Evolutionary conservation across 306 rosid species (phyloP).

Genomic region (Pyrus betulifolia): DNA sequence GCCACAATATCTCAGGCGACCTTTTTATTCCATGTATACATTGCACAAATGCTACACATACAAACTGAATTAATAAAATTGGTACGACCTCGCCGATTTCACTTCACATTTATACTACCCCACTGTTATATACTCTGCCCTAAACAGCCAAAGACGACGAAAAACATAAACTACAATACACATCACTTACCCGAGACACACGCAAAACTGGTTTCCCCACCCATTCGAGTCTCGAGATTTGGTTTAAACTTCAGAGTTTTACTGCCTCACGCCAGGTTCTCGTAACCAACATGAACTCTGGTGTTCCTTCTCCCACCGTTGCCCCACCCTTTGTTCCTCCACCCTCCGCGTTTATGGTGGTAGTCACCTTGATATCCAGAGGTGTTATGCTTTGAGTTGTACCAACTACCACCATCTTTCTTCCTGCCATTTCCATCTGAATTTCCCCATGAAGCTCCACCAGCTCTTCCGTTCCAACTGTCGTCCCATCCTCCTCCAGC

Average conservation of each 20-base stretch:
- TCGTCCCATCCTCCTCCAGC: constrained; percentile 23
- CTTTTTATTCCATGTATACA: not conserved
- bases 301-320: constrained; percentile 39
- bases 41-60: not conserved
- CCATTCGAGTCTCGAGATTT: constrained; percentile 14
- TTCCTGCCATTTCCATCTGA: constrained; percentile 25
- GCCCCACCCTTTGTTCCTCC: constrained; percentile 47
- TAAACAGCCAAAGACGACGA: not conserved
- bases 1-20: not conserved
- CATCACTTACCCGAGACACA: not conserved
- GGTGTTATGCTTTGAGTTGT: constrained; percentile 30
- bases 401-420: constrained; percentile 19
- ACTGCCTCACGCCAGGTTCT: constrained; percentile 17
- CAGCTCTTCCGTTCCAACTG: constrained; percentile 29
- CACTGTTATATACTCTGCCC: not conserved
- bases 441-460: constrained; percentile 26
- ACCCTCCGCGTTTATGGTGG: constrained; percentile 31
- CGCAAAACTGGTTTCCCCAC: constrained; percentile 24
- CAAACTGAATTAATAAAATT: constrained; percentile 4
- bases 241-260: constrained; percentile 12
- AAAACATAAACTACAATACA: not conserved
- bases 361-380: constrained; percentile 31
- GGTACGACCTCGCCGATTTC: not conserved
- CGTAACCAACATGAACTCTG: constrained; percentile 25
- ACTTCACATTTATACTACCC: not conserved